Evolutionary conservation across 2,329 filamentous ascomycete species (phyloP).

Genomic region (Lachnellula suecica): DNA sequence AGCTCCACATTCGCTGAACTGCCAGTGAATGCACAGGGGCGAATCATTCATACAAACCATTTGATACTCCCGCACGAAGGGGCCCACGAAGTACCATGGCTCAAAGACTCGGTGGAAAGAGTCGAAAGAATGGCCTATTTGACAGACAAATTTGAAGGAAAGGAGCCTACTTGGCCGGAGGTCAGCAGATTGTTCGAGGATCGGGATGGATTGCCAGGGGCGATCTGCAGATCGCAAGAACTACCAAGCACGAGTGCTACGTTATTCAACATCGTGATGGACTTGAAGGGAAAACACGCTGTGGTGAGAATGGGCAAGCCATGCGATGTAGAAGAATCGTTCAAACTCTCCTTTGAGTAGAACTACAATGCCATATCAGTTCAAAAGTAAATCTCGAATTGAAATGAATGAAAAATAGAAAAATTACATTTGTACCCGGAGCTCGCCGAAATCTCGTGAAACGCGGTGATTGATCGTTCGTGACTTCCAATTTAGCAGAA

Average conservation of each 20-base stretch:
- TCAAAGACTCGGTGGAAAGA: conserved; percentile 17
- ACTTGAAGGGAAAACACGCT: conserved; percentile 31
- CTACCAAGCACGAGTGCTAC: conserved; percentile 28
- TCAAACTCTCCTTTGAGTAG: neutral
- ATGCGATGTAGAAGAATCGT: neutral
- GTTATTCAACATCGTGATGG: conserved; percentile 39
- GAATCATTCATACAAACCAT: conserved; percentile 32
- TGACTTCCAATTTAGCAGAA: too few relatives aligned
- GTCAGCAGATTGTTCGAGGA: conserved; percentile 11
- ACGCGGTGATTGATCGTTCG: too few relatives aligned
- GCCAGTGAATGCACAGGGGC: conserved; percentile 10
- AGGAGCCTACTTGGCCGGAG: conserved; percentile 1
- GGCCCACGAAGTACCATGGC: too few relatives aligned
- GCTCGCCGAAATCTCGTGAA: too few relatives aligned
- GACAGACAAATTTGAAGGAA: conserved; percentile 5
- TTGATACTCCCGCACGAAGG: conserved; percentile 18
- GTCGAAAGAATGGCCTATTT: too few relatives aligned
- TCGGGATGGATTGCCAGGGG: neutral
- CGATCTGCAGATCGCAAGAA: conserved; percentile 30
- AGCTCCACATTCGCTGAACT: conserved; percentile 25
- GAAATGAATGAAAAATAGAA: neutral
- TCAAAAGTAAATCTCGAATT: neutral
- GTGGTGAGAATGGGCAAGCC: conserved; percentile 35
- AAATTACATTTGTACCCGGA: too few relatives aligned
- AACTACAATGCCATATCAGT: neutral